phyloP scores from a whole-genome alignment of 805 yeast species.

The Cyberlindnera mycetangii region DNA sequence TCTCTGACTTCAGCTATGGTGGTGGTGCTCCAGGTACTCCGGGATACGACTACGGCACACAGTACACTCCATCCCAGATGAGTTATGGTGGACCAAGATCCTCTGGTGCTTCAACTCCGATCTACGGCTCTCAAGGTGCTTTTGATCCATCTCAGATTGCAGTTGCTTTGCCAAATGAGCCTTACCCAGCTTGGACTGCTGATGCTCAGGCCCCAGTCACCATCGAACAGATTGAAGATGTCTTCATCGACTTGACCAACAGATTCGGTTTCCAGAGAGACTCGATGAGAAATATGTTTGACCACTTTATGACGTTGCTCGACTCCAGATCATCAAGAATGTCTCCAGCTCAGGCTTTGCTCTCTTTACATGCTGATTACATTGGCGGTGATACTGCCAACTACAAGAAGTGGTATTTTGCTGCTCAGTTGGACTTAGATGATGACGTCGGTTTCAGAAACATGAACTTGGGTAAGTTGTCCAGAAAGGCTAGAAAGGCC shows the following conservation, averaged over 20 bases:
- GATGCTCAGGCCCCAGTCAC: constrained; percentile 88
- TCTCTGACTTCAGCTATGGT: constrained; percentile 66
- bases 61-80: constrained; percentile 83
- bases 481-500: constrained; percentile 78
- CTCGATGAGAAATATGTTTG: constrained; percentile 89
- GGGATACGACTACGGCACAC: constrained; percentile 62
- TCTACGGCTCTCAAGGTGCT: constrained; percentile 63
- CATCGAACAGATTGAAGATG: constrained; percentile 82
- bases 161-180: constrained; percentile 79
- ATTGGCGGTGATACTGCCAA: constrained; percentile 86
- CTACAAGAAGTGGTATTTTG: constrained; percentile 85
- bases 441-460: constrained; percentile 81
- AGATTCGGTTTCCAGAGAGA: constrained; percentile 90
- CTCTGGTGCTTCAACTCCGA: constrained; percentile 93
- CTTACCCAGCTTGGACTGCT: constrained; percentile 99
- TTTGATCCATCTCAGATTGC: constrained; percentile 61
- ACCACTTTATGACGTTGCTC: constrained; percentile 78
- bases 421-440: constrained; percentile 84
- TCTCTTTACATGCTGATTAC: constrained; percentile 82
- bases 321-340: constrained; percentile 85
- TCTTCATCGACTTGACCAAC: constrained; percentile 77
- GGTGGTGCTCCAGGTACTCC: constrained; percentile 55
- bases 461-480: constrained; percentile 72
- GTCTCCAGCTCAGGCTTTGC: constrained; percentile 84
- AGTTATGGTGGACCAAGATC: constrained; percentile 83